Base-by-base conservation (phyloP, 1,139 yeast species). In the Zygosaccharomyces sapae region DNA sequence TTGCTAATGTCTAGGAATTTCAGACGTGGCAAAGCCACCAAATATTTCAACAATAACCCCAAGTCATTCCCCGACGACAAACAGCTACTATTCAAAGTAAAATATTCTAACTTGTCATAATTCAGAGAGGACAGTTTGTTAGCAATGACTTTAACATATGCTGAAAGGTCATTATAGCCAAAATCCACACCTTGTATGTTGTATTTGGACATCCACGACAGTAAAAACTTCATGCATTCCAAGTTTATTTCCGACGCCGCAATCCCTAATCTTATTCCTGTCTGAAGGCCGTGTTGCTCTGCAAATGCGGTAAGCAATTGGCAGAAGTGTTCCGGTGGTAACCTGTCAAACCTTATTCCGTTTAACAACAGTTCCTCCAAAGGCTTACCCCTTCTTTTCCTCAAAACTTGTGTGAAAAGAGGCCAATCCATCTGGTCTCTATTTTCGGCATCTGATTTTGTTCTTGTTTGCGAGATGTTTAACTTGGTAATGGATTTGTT, bases 361-460 rank as follows among this genome's bases (percentile, higher is more conserved):
- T 87, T 87, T 33, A 90, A 71, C 19, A 87, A 81, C 53, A 90
- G 72, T 60, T 89, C 96, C 62, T 86, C 95, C 42, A 89, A 72
- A 1, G 66, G 59, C 33, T 49, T 55, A 0, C 95, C 95, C 9
- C 84, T 83, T 54, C 92, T 72, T 8, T 65, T 52, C 2, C 68
- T 69, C 33, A 90, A 58, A 0, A 90, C 76, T 38, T 77, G 73
- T 19, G 79, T 78, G 49, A 90, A 78, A 43, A 86, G 65, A 19
- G 71, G 71, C 97, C 97, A 90, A 64, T 89, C 81, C 81, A 86
- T 79, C 24, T 77, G 73, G 1, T 84, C 74, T 48, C 97, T 73
- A 44, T 77, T 68, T 33, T 72, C 71, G 18, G 70, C 80, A 10
- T 84, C 76, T 1, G 76, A 59, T 57, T 77, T 79, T 43, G 79